Percentiles rank a stretch among this genome's conserved stretches.
Conservation (phyloP, 768 basidiomycete genomes). For the Boletus insuetus region DNA sequence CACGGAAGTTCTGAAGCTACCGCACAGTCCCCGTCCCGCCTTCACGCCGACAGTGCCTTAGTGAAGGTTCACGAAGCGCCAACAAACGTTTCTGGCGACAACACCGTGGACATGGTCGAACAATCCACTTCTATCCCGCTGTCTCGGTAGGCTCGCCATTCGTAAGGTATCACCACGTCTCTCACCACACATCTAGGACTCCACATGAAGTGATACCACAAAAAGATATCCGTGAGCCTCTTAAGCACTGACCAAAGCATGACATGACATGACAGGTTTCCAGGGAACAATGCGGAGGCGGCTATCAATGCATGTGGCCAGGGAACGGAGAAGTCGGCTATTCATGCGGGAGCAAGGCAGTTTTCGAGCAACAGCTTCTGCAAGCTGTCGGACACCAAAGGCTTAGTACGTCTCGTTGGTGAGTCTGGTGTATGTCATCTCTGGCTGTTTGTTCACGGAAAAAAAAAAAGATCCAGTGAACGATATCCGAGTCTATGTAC, state of each 20-base stretch:
- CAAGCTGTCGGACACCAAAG: background rate
- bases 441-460: background rate
- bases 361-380: background rate
- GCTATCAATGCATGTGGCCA: background rate
- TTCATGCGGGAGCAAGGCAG: background rate
- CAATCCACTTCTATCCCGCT: background rate
- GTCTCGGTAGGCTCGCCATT: background rate
- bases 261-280: background rate
- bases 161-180: background rate
- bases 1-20: background rate
- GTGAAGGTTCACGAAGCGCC: background rate
- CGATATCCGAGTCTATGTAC: conserved; percentile 55
- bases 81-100: background rate
- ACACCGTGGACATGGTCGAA: background rate
- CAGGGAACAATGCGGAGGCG: background rate
- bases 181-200: background rate
- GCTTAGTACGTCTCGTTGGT: background rate
- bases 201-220: conserved; percentile 30
- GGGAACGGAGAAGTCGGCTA: background rate
- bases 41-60: background rate
- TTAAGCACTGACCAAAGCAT: background rate
- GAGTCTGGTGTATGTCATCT: background rate
- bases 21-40: background rate
- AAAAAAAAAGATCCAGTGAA: conserved; percentile 18
- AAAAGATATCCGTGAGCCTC: conserved; percentile 29